Base-by-base conservation (phyloP, 1,284 basidiomycete species). In the Cryptococcus wingfieldii region DNA sequence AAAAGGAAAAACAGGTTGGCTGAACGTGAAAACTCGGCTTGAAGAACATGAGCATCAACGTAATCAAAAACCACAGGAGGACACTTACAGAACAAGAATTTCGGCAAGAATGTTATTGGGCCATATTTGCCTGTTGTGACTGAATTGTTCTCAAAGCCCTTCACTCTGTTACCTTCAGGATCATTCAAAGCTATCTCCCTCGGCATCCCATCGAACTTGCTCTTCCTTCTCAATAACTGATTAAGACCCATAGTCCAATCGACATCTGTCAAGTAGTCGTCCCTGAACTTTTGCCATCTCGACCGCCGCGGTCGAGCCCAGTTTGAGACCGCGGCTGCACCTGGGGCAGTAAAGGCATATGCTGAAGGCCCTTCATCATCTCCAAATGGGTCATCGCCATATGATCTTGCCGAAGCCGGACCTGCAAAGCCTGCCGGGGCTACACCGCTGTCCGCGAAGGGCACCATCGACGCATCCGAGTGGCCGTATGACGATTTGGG, bases 1-100 rank as follows among this genome's bases (percentile, higher is more conserved):
- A 98, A 98, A 59, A 99, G 81, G 83, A 99, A 98, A 82, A 99
- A 99, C 59, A 98, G 61, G 76, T 99, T 98, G 66, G 96, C 96
- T 72, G 97, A 98, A 83, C 96, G 95, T 87, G 79, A 60, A 54
- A 64, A 65, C 50, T 68, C 69, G 55, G 71, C 72, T 72, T 51
- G 18, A 13, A 23, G 37, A 16, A 58, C 50, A 59, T 50, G 16
- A 16, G 46, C 27, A 54, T 50, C 9, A 25, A 13, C 12, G 16
- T 6, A 10, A 5, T 18, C 19, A 50, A 5, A 38, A 2, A n/a
- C 23, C n/a, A 25, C 12, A 1, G 14, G 10, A 25, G 31, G 31
- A 34, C 23, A 76, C 86, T 67, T 67, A 95, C 92, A 90, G 58
- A 83, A 83, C 56, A 98, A 77, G 79, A 98, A 99, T 76, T 97